Conservation (phyloP, 345 rosid genomes). For the Eucalyptus marginata region DNA sequence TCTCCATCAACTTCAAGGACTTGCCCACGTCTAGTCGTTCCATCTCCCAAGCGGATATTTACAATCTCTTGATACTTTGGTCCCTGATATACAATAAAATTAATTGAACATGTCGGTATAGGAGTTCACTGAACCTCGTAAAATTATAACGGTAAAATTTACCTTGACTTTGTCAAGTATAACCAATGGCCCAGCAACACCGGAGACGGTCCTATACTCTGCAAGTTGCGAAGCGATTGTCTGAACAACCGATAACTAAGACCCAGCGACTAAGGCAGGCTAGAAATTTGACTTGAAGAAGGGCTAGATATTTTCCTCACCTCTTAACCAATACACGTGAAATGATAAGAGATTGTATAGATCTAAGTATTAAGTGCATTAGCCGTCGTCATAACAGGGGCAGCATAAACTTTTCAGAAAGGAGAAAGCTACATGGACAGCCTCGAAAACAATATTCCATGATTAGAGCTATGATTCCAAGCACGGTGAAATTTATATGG, state of each 20-base stretch:
- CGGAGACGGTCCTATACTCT: conserved; percentile 97
- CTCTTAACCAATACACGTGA: not conserved
- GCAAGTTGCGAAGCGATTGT: not conserved
- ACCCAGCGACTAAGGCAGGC: not conserved
- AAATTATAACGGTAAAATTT: not conserved
- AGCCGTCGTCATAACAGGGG: not conserved
- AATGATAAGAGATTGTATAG: not conserved
- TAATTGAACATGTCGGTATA: not conserved
- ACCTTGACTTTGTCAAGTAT: conserved; percentile 95
- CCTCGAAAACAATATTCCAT: not conserved
- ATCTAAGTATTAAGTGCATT: not conserved
- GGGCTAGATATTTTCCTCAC: not conserved
- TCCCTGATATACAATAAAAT: conserved; percentile 32
- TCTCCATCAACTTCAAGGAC: conserved; percentile 97
- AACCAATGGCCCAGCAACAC: conserved; percentile 96
- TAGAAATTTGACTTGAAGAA: not conserved
- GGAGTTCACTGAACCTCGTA: not conserved
- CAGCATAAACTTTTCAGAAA: not conserved
- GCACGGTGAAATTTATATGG: not conserved
- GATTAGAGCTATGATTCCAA: not conserved
- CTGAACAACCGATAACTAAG: not conserved
- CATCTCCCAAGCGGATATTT: conserved; percentile 86
- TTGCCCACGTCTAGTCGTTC: conserved; percentile 89
- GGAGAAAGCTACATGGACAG: not conserved
- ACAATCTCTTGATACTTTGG: conserved; percentile 98